Base-by-base conservation (phyloP, 2,329 filamentous ascomycete genomes). In the Pestalotiopsis fici region DNA sequence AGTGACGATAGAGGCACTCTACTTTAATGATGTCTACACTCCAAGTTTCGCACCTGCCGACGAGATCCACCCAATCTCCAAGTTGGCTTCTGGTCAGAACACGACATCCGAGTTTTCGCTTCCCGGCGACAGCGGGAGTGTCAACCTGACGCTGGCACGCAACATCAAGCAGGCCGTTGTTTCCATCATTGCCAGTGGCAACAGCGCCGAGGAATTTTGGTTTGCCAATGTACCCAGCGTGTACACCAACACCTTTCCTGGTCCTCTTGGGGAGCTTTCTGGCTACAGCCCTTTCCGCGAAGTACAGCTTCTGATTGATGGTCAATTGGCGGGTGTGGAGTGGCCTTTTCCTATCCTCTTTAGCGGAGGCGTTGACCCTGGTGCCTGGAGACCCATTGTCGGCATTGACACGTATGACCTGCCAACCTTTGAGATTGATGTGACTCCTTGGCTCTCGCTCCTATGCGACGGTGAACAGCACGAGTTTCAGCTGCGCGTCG, bases 341-440 rank as follows among this genome's bases (percentile, higher is more conserved):
- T 92, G 89, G 89, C 90, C 90, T 4, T 92, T 91, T 67, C 89
- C 90, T 0, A 81, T 91, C 21, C 88, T 93, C 61, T 93, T 92
- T 70, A 92, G 90, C 2, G 90, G 90, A 5, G 90, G 90, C 0
- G 82, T 93, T 15, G 87, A 88, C 1, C 90, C 90, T 4, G 88
- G 87, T 0, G 84, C 92, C 47, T 93, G 90, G 90, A 82, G 88
- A n/a, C 90, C 90, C 0, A 84, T 92, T 63, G 89, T 91, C 7
- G 90, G 90, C 2, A 90, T 91, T 61, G 89, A 92, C 73, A 85
- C 90, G 0, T 92, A 90, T 72, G 90, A 92, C 74, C 79, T 92
- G 23, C 83, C 86, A 47, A 87, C 91, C 69, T 87, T 90, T 65
- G 89, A 92, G 73, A 89, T 92, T 64, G 90, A 93, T 69, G 87